Percentiles rank a stretch among this genome's conserved stretches.
Conservation (phyloP, 495 filamentous ascomycete genomes). For the Penicillium turbatum region DNA sequence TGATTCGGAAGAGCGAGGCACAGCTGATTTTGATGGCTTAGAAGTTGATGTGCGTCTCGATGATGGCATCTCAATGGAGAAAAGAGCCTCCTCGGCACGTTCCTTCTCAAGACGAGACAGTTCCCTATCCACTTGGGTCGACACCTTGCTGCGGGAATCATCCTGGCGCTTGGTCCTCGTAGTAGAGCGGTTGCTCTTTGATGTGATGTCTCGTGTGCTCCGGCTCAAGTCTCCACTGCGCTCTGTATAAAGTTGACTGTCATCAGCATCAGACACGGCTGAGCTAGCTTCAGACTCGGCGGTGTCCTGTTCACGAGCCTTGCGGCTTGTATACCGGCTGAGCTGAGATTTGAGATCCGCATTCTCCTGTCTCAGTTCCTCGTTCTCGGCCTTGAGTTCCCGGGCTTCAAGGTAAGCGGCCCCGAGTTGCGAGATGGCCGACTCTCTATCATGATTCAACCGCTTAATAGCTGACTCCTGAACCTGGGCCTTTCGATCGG, state of each 20-base stretch:
- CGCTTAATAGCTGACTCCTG: slow-evolving; percentile 57
- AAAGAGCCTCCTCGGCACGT: slow-evolving; percentile 45
- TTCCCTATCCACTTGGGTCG: slow-evolving; percentile 41
- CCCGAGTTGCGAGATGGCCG: slow-evolving; percentile 58
- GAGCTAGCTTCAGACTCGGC: slow-evolving; percentile 29
- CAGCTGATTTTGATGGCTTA: slow-evolving; percentile 19
- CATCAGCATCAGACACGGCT: slow-evolving; percentile 27
- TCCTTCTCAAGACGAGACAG: slow-evolving; percentile 42
- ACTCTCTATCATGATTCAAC: slow-evolving; percentile 60
- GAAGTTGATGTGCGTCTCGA: slow-evolving; percentile 22
- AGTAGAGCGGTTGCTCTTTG: slow-evolving; percentile 33
- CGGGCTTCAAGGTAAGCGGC: slow-evolving; percentile 60
- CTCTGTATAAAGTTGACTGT: slow-evolving; percentile 36
- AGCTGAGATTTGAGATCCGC: slow-evolving; percentile 44
- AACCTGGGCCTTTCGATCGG: slow-evolving; percentile 55
- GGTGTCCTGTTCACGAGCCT: slow-evolving; percentile 31
- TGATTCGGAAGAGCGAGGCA: slow-evolving; percentile 17
- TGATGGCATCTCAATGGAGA: slow-evolving; percentile 37
- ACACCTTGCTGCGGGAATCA: slow-evolving; percentile 34
- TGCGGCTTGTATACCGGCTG: slow-evolving; percentile 19
- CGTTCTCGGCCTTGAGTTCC: slow-evolving; percentile 57
- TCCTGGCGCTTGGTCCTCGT: slow-evolving; percentile 29
- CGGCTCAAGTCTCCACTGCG: slow-evolving; percentile 30
- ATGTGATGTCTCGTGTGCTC: slow-evolving; percentile 33
- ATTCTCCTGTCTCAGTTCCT: slow-evolving; percentile 47